Evolutionary conservation across 2,329 filamentous ascomycete genomes (phyloP).

Genomic region (Cercospora sp.): DNA sequence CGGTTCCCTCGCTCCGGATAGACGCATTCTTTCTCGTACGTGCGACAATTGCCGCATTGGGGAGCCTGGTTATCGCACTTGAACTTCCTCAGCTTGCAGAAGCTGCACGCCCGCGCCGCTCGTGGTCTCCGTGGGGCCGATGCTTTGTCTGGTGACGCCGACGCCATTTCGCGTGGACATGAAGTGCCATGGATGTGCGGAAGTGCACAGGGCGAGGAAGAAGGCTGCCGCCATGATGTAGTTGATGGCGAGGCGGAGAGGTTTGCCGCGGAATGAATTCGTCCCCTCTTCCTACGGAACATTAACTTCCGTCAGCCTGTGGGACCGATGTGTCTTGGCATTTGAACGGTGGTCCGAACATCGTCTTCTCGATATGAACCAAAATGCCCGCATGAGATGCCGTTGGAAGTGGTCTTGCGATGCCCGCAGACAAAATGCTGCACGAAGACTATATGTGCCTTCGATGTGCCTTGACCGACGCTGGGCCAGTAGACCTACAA

Average conservation of each 20-base stretch:
- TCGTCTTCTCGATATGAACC: neutral
- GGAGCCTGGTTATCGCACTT: conserved; percentile 52
- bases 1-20: conserved; percentile 43
- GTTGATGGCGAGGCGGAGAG: neutral
- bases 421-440: neutral
- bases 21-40: conserved; percentile 48
- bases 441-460: neutral
- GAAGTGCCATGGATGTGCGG: conserved; percentile 1
- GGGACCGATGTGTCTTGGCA: neutral
- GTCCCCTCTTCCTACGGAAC: neutral
- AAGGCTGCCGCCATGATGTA: neutral
- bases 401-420: neutral
- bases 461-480: neutral
- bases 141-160: neutral
- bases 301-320: neutral
- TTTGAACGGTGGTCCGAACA: neutral
- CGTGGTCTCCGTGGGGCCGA: conserved; percentile 7
- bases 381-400: neutral
- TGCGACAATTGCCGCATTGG: conserved; percentile 49
- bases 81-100: conserved; percentile 41
- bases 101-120: conserved; percentile 12
- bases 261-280: neutral
- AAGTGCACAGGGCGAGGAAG: neutral
- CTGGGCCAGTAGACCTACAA: neutral
- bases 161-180: neutral